Evolutionary conservation across 2,329 filamentous ascomycete species (phyloP).

Genomic region (Beauveria medogensis): DNA sequence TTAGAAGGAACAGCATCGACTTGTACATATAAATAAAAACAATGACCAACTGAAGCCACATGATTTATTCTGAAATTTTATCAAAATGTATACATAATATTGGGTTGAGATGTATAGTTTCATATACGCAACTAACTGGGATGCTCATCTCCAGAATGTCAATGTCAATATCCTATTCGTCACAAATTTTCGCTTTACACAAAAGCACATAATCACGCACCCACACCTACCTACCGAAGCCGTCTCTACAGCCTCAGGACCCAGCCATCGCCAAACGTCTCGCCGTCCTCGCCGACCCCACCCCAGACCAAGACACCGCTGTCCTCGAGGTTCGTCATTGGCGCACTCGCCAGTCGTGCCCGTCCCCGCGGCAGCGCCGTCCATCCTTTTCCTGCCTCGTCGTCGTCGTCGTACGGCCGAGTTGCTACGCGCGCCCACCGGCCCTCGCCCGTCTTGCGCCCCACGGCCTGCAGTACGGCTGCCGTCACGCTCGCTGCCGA

Average conservation of each 20-base stretch:
- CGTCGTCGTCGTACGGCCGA: slow-evolving; percentile 44
- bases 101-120: too few species aligned
- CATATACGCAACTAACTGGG: too few species aligned
- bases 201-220: too few species aligned
- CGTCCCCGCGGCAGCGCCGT: slow-evolving; percentile 41
- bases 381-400: slow-evolving; percentile 35
- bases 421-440: slow-evolving; percentile 45
- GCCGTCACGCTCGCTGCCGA: slow-evolving; percentile 47
- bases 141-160: too few species aligned
- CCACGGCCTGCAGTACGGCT: slow-evolving; percentile 45
- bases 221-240: too few species aligned
- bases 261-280: slow-evolving; percentile 54
- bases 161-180: too few species aligned
- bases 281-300: slow-evolving; percentile 43
- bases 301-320: slow-evolving; percentile 53
- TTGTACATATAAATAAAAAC: slow-evolving; percentile 17
- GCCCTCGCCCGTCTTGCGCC: slow-evolving; percentile 48
- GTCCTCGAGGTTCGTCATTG: slow-evolving; percentile 51
- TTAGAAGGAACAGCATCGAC: neutral
- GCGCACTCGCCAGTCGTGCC: slow-evolving; percentile 50
- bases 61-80: too few species aligned
- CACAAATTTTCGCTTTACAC: too few species aligned
- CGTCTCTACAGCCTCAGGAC: slow-evolving; percentile 40
- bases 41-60: neutral
- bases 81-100: too few species aligned